phyloP scores from a whole-genome alignment of 192 early-diverging fungal genomes.

The Umbelopsis vinacea region DNA sequence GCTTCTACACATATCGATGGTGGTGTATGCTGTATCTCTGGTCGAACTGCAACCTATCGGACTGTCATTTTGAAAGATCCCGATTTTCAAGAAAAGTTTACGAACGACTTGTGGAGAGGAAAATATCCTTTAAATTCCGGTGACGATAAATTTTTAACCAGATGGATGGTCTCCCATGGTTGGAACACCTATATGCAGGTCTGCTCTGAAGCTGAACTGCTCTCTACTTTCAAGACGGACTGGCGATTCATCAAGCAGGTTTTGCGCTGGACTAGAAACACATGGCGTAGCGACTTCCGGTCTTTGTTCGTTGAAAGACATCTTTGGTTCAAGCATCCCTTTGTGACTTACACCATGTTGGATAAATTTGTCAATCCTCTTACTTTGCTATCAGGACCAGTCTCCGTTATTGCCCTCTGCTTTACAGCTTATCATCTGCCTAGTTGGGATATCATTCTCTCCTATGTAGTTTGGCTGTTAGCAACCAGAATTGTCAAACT shows the following conservation, averaged over 20 bases:
- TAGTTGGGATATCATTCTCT: constrained; percentile 52
- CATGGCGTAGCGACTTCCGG: constrained; percentile 60
- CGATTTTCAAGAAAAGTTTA: constrained; percentile 60
- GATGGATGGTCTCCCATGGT: constrained; percentile 64
- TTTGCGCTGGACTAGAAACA: constrained; percentile 65
- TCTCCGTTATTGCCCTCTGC: constrained; percentile 49
- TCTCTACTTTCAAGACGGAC: constrained; percentile 67
- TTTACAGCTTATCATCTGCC: constrained; percentile 40
- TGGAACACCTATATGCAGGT: constrained; percentile 64
- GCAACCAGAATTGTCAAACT: constrained; percentile 61
- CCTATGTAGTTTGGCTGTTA: constrained; percentile 58
- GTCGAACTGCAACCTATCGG: constrained; percentile 63
- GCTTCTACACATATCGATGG: constrained; percentile 67
- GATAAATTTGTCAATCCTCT: constrained; percentile 68
- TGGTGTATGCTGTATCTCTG: constrained; percentile 66
- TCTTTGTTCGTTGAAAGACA: constrained; percentile 55
- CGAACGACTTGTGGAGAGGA: constrained; percentile 58
- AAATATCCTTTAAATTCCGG: constrained; percentile 66
- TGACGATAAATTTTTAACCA: constrained; percentile 67
- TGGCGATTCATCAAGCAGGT: constrained; percentile 66
- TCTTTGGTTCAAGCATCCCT: constrained; percentile 60
- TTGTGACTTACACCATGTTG: constrained; percentile 63
- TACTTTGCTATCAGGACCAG: constrained; percentile 58
- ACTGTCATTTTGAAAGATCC: constrained; percentile 63
- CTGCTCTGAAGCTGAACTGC: constrained; percentile 62